These are phyloP conservation scores for Rhizophora mangle DNA, from an alignment of 345 rosid species.

Conservation along the genomic window DNA sequence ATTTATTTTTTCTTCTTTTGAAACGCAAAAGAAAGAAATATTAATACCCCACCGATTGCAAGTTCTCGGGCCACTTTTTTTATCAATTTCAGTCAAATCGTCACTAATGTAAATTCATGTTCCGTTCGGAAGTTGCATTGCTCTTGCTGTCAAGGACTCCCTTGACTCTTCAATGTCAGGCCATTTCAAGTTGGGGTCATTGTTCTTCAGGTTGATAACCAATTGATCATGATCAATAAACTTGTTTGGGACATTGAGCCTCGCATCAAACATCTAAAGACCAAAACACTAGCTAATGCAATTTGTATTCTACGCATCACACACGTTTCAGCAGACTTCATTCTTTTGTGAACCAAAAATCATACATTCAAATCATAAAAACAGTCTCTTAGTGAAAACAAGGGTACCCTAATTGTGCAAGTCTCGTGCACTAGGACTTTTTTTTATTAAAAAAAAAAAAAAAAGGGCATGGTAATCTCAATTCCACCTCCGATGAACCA, in stretches of 20 bases:
- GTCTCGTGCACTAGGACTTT: too few species aligned
- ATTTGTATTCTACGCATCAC: conserved; percentile 10
- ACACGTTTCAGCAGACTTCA: conserved; percentile 74
- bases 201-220: conserved; percentile 81
- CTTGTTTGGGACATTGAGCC: conserved; percentile 38
- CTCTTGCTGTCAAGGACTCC: conserved; percentile 77
- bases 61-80: conserved; percentile 69
- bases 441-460: not conserved
- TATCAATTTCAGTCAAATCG: conserved; percentile 69
- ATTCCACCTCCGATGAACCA: conserved; percentile 71
- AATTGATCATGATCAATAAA: conserved; percentile 74
- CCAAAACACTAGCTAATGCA: not conserved
- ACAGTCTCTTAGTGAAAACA: too few species aligned
- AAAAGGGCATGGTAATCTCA: conserved; percentile 62
- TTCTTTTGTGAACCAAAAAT: conserved; percentile 19
- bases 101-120: conserved; percentile 72
- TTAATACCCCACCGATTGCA: conserved; percentile 77
- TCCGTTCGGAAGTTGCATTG: conserved; percentile 76
- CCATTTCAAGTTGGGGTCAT: conserved; percentile 76
- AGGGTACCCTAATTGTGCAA: too few species aligned
- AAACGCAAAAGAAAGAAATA: conserved; percentile 5
- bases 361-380: too few species aligned
- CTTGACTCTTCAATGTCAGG: conserved; percentile 84
- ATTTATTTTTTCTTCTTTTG: not conserved
- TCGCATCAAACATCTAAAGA: not conserved